These are phyloP conservation scores for Xylaria sp. DNA, from an alignment of 2,329 filamentous ascomycete species.

Conservation along the genomic window DNA sequence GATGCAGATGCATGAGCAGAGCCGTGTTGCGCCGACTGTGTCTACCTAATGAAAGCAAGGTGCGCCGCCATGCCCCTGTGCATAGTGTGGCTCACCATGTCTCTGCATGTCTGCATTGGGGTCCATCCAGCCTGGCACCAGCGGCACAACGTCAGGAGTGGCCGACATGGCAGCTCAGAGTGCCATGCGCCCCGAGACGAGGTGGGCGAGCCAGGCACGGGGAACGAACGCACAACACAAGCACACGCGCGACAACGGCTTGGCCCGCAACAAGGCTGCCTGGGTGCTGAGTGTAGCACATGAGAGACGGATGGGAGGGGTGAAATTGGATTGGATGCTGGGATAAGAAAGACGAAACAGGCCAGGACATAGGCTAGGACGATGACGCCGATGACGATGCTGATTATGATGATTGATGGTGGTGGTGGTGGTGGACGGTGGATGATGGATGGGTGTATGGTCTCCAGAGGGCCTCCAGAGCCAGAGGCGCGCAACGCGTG, in stretches of 20 bases:
- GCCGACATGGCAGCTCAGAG: neutral
- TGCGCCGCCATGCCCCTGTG: constrained; percentile 19
- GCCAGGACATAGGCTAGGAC: neutral
- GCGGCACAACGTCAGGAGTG: constrained; percentile 8
- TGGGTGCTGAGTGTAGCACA: constrained; percentile 19
- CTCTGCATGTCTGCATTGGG: constrained; percentile 25
- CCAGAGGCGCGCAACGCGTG: constrained; percentile 11
- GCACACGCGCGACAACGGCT: constrained; percentile 15
- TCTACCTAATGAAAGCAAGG: constrained; percentile 13
- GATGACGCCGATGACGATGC: too few species aligned
- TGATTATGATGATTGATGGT: too few species aligned
- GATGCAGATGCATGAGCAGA: constrained; percentile 23
- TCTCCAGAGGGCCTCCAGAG: constrained; percentile 17
- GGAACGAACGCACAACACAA: constrained; percentile 16
- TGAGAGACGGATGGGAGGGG: constrained; percentile 3
- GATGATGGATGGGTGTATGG: neutral
- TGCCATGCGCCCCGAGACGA: neutral
- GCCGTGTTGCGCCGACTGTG: constrained; percentile 14
- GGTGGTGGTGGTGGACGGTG: too few species aligned
- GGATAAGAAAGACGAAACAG: constrained; percentile 1
- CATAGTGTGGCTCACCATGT: constrained; percentile 26
- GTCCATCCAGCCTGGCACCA: constrained; percentile 20
- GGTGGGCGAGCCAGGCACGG: constrained; percentile 11
- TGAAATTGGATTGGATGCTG: constrained; percentile 8
- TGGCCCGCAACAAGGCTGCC: constrained; percentile 24